Percentiles rank a stretch among this genome's conserved stretches.
phyloP scores from a whole-genome alignment of 176 grass and related monocot species.

The Coix lacrymajobi region DNA sequence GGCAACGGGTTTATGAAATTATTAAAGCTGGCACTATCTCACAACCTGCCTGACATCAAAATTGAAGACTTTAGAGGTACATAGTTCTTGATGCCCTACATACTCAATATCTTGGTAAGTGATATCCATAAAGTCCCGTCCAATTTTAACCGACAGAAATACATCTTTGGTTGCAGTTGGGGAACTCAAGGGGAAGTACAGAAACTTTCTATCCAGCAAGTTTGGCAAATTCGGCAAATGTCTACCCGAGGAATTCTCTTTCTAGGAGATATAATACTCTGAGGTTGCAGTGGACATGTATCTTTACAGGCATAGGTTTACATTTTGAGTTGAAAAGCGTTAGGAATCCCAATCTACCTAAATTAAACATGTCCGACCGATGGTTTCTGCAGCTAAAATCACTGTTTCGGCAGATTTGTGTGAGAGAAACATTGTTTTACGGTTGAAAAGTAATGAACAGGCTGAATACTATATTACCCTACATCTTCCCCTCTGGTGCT shows the following conservation, averaged over 20 bases:
- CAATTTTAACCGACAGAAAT: not conserved
- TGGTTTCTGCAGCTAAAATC: too few species aligned
- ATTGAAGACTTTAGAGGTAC: slow-evolving; percentile 48
- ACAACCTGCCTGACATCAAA: slow-evolving; percentile 38
- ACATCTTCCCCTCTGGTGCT: not conserved
- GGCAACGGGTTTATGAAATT: slow-evolving; percentile 52
- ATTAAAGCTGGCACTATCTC: slow-evolving; percentile 31
- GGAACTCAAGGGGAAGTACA: slow-evolving; percentile 84
- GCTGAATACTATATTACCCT: not conserved
- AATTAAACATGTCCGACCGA: too few species aligned
- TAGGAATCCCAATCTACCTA: not conserved
- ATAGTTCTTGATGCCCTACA: not conserved
- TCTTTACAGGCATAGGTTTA: not conserved
- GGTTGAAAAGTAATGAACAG: too few species aligned
- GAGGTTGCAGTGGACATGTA: not conserved
- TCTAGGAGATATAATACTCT: slow-evolving; percentile 18
- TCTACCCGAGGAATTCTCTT: slow-evolving; percentile 61
- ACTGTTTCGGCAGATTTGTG: too few species aligned
- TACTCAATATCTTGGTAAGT: not conserved
- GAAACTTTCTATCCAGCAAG: slow-evolving; percentile 61
- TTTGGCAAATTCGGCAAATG: slow-evolving; percentile 41
- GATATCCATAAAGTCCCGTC: not conserved
- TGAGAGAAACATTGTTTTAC: too few species aligned
- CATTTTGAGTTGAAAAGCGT: not conserved
- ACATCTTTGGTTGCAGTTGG: slow-evolving; percentile 41